Evolutionary conservation across 768 basidiomycete species (phyloP).

Genomic region (Collybia nuda): DNA sequence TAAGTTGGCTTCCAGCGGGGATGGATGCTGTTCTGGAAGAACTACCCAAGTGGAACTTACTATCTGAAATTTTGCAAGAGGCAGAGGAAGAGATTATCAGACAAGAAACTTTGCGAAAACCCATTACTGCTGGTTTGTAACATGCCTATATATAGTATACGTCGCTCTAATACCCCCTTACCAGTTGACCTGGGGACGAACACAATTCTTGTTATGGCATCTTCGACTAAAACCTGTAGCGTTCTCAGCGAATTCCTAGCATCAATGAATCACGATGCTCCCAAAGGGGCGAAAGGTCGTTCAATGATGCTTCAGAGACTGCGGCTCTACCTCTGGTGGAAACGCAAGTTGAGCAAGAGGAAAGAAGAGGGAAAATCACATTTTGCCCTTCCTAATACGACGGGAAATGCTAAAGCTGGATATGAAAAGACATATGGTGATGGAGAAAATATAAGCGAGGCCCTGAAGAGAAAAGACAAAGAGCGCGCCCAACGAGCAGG

Average conservation of each 20-base stretch:
- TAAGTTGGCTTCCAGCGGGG: slow-evolving; percentile 72
- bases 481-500: slow-evolving; percentile 57
- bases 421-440: slow-evolving; percentile 24
- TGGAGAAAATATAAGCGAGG: slow-evolving; percentile 58
- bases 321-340: slow-evolving; percentile 79
- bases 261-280: slow-evolving; percentile 54
- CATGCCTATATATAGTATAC: neutral
- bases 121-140: slow-evolving; percentile 20
- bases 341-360: slow-evolving; percentile 46
- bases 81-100: slow-evolving; percentile 83
- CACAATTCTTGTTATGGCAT: slow-evolving; percentile 85
- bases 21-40: slow-evolving; percentile 91
- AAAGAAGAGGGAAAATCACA: slow-evolving; percentile 32
- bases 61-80: slow-evolving; percentile 86
- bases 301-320: slow-evolving; percentile 81
- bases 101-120: slow-evolving; percentile 41
- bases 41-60: slow-evolving; percentile 88
- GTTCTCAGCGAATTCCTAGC: slow-evolving; percentile 81
- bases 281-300: slow-evolving; percentile 63
- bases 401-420: slow-evolving; percentile 16
- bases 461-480: slow-evolving; percentile 74
- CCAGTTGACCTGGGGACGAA: slow-evolving; percentile 57
- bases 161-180: neutral
- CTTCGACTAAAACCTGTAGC: slow-evolving; percentile 71
- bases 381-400: slow-evolving; percentile 22